Percentiles rank a stretch among this genome's conserved stretches.
Conservation (phyloP, 1,284 basidiomycete genomes). For the Ceraceosorus guamensis region DNA sequence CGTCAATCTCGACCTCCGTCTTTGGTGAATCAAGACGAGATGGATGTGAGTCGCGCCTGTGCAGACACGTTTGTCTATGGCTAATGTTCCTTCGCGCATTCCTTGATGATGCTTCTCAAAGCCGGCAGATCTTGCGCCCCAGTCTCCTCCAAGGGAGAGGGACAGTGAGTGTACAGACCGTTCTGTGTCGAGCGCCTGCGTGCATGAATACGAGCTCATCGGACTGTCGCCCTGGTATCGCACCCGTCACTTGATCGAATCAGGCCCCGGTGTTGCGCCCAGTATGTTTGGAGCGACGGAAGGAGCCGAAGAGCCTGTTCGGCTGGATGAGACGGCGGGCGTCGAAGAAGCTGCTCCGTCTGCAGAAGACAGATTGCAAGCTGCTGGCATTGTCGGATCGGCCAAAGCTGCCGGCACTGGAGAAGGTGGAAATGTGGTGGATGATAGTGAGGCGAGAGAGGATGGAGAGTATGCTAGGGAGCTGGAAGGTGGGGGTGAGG, state of each 20-base stretch:
- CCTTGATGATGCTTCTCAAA: too few species aligned
- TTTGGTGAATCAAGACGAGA: too few species aligned
- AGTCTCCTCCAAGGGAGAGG: background rate
- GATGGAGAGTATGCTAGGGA: background rate
- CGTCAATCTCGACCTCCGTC: too few species aligned
- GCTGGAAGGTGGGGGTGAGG: background rate
- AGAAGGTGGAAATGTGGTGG: background rate
- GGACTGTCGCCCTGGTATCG: too few species aligned
- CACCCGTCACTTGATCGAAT: too few species aligned
- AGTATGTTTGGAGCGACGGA: background rate
- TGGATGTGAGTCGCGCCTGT: too few species aligned
- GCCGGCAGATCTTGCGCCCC: background rate
- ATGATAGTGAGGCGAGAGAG: background rate
- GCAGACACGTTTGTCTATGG: too few species aligned
- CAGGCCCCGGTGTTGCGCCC: background rate
- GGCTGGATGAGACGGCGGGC: too few species aligned
- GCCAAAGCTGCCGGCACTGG: background rate
- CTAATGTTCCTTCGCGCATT: too few species aligned
- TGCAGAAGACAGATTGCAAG: background rate
- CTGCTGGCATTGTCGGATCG: background rate
- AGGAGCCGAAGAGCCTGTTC: background rate
- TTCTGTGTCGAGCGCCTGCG: too few species aligned
- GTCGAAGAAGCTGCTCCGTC: too few species aligned
- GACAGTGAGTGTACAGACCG: background rate
- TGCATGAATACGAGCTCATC: too few species aligned